Percentiles rank a stretch among this genome's conserved stretches.
phyloP scores from a whole-genome alignment of 768 basidiomycete genomes.

The Boletus sp. region DNA sequence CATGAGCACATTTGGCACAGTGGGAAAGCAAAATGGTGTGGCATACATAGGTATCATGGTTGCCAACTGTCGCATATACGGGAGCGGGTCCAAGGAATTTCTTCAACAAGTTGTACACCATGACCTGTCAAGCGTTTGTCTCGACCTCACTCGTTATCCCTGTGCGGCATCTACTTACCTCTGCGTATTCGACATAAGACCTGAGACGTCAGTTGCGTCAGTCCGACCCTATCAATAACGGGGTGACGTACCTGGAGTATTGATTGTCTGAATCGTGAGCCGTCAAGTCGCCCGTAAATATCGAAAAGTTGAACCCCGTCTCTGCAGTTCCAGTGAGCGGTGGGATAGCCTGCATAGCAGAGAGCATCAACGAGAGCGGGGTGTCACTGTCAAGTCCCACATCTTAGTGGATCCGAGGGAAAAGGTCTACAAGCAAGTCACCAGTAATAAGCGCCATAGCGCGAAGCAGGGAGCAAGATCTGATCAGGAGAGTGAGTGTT shows the following conservation, averaged over 20 bases:
- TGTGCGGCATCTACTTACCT: slow-evolving; percentile 35
- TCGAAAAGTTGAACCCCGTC: slow-evolving; percentile 57
- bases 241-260: slow-evolving; percentile 44
- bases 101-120: slow-evolving; percentile 62
- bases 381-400: slow-evolving; percentile 44
- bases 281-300: slow-evolving; percentile 74
- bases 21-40: not conserved
- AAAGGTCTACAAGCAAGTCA: not conserved
- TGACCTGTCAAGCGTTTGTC: slow-evolving; percentile 37
- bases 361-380: slow-evolving; percentile 52
- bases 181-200: slow-evolving; percentile 56
- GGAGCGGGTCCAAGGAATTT: slow-evolving; percentile 57
- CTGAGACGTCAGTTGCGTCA: slow-evolving; percentile 27
- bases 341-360: slow-evolving; percentile 63
- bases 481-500: slow-evolving; percentile 47
- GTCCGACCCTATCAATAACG: not conserved
- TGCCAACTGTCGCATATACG: slow-evolving; percentile 70
- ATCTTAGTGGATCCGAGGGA: not conserved
- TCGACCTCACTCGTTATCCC: not conserved
- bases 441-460: slow-evolving; percentile 46
- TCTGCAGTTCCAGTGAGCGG: slow-evolving; percentile 55
- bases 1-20: not conserved
- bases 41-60: slow-evolving; percentile 67
- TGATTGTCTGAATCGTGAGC: slow-evolving; percentile 68
- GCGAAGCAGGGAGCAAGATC: slow-evolving; percentile 54